phyloP scores from a whole-genome alignment of 441 rosid species.

The Adansonia gregorii region DNA sequence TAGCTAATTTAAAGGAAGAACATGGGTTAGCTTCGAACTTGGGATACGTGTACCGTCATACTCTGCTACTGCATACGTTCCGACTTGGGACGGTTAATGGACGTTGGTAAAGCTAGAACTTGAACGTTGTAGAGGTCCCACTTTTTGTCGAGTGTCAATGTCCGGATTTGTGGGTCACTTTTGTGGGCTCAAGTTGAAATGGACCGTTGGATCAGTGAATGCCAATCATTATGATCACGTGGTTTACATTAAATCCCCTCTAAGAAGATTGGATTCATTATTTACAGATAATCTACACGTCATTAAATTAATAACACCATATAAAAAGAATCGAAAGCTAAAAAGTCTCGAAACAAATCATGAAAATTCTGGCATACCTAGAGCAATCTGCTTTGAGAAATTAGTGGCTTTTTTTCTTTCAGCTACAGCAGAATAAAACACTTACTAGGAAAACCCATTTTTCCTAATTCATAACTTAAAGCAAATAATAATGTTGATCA shows the following conservation, averaged over 20 bases:
- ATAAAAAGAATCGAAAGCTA: conserved; percentile 10
- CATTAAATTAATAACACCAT: conserved; percentile 1
- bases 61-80: conserved; percentile 23
- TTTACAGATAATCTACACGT: conserved; percentile 3
- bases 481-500: neutral
- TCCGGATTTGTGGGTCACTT: conserved; percentile 28
- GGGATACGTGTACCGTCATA: neutral
- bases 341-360: neutral
- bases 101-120: conserved; percentile 32
- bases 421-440: neutral
- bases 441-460: neutral
- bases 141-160: conserved; percentile 35
- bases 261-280: no score
- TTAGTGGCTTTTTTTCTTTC: neutral
- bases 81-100: neutral
- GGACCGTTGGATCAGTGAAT: conserved; percentile 12
- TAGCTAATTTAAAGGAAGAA: conserved; percentile 22
- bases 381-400: conserved; percentile 12
- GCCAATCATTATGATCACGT: conserved; percentile 15
- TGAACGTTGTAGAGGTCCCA: conserved; percentile 38
- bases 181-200: neutral
- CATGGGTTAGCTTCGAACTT: conserved; percentile 60
- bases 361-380: conserved; percentile 2
- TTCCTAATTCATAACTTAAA: neutral
- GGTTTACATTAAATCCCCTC: neutral